Evolutionary conservation across 345 rosid genomes (phyloP), one percentile per base, ranked within the genome.

Genomic region (Rhizophora mangle): DNA sequence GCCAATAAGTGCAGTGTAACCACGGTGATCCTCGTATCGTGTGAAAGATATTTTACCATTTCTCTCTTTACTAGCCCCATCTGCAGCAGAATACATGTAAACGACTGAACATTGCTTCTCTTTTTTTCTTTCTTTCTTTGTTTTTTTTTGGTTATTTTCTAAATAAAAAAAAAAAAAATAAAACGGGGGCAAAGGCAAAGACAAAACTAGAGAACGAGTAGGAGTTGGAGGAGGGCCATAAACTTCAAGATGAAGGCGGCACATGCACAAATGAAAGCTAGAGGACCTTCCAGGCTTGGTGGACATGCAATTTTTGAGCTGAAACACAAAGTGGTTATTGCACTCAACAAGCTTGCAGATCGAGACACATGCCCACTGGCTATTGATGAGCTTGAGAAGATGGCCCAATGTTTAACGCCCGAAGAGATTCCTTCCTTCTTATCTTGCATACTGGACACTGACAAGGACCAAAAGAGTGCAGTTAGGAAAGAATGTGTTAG

Each of bases 281-380:
- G 82, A 79, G 92, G 84, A 60, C 63, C 81, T 18, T 60, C 79
- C 60, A 86, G 83, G 78, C 62, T 63, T 7, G 86, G 71, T 68
- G 58, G 79, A 6, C 90, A 85, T 62, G 82, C 67, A 32, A 62
- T 72, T 37, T 83, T 87, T 71, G 95, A 94, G 83, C 85, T 89
- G 1, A 89, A 89, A 71, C 89, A 85, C 68, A 94, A 78, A 77
- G 91, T 87, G 70, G 86, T 85, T 56, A 72, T 74, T 49, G 95
- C 97, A 3, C 83, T 94, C 3, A 89, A 85, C 87, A 94, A 94
- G 86, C 76, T 94, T 16, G 89, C 93, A 0, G 98, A 94, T 79
- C 78, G 98, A 68, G 98, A 94, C 72, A 94, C 97, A 2, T 85
- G 89, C 66, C 89, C 86, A 68, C 74, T 93, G 56, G 98, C 89